Evolutionary conservation across 805 yeast species (phyloP), one percentile per base, ranked within the genome.

Genomic region (Tanozyma kutaoensis): DNA sequence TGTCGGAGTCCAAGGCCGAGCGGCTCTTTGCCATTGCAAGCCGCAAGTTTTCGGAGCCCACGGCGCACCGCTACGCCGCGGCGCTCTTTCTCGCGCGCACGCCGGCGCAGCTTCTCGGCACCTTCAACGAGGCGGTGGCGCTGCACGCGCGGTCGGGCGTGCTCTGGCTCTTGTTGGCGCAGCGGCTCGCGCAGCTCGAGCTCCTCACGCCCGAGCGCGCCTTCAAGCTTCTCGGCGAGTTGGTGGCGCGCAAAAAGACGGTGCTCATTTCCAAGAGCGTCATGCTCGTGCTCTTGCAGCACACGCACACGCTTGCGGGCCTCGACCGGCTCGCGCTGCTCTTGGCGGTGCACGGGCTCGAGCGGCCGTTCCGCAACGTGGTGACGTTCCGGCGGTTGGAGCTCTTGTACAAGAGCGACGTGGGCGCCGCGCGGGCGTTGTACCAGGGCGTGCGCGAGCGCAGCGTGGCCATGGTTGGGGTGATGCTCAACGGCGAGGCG

Each of bases 401-500:
- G 9, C 22, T 51, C 15, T 27, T 52, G 21, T 50, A 46, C 32
- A 26, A 26, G 11, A 29, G 34, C 21, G 35, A 29, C 5, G 15
- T 28, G 14, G 22, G 18, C 21, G 4, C 10, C 25, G 15, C 13
- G n/a, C 8, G 29, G n/a, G n/a, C n/a, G n/a, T n/a, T n/a, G n/a
- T n/a, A n/a, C n/a, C n/a, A n/a, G 16, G 29, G 28, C 23, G 34
- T 38, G 8, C 30, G 24, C 25, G 37, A 37, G 24, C 43, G 39
- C 1, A 31, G 23, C 20, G 20, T 39, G 21, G 36, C 35, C 20
- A 14, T 18, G n/a, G 35, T 57, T 8, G 64, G 64, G 3, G 33
- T 40, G 10, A 50, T 58, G 55, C 43, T 59, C 16, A 43, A 42
- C 15, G 63, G 62, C 11, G 65, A 59, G 33, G 52, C 45, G 11